Conservation (phyloP, 2,329 filamentous ascomycete species). For the Hansfordia pulvinata region DNA sequence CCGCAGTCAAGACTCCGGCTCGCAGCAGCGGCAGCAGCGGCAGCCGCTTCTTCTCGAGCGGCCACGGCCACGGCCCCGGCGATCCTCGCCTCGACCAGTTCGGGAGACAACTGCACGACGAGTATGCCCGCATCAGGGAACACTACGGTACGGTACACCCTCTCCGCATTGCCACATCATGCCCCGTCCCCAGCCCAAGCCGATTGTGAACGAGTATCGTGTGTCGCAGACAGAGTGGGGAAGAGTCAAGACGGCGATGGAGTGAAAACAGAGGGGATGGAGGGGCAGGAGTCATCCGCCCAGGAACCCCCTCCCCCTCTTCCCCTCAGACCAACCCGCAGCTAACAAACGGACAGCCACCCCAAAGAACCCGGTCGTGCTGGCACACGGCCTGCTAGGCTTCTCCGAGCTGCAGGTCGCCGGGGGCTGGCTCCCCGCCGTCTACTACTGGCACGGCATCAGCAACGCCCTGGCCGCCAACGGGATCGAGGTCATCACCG, state of each 20-base stretch:
- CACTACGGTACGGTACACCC: constrained; percentile 24
- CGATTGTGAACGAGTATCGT: not conserved
- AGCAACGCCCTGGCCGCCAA: constrained; percentile 39
- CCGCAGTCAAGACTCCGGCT: too few species aligned
- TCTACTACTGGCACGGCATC: constrained; percentile 55
- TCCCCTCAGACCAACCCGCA: too few species aligned
- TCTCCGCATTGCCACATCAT: constrained; percentile 1
- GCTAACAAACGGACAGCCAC: constrained; percentile 23
- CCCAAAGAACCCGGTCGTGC: constrained; percentile 47
- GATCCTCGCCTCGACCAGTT: constrained; percentile 27
- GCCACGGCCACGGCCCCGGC: constrained; percentile 8
- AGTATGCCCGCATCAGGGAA: constrained; percentile 29
- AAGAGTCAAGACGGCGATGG: too few species aligned
- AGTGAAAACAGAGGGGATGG: too few species aligned
- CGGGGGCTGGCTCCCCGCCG: constrained; percentile 32
- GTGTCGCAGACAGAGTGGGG: too few species aligned
- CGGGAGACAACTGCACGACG: constrained; percentile 27
- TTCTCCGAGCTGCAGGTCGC: constrained; percentile 43
- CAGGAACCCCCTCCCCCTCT: too few species aligned
- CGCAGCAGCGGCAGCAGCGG: not conserved
- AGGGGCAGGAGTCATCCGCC: too few species aligned
- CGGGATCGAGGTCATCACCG: constrained; percentile 40
- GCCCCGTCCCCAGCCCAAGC: constrained; percentile 1
- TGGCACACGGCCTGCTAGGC: constrained; percentile 52
- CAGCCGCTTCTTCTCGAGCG: not conserved